Evolutionary conservation across 2,329 filamentous ascomycete genomes (phyloP), one percentile per base, ranked within the genome.

Genomic region (Aspergillus sergii): DNA sequence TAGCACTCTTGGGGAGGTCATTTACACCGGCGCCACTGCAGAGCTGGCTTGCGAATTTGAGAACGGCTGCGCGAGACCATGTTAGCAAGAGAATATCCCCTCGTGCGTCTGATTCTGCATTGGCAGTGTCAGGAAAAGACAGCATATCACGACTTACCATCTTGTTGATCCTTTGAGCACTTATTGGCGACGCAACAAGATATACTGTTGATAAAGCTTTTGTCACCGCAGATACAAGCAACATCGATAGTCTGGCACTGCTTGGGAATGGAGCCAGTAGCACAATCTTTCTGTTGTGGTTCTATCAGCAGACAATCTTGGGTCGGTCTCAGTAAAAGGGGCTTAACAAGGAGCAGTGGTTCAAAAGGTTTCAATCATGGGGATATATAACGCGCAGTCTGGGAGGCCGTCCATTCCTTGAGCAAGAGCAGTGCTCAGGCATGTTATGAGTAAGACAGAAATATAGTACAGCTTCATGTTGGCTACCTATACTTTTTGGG

Each of bases 311-410:
- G 28, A 9, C 34, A 21, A 9, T 41, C 26, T 32, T 19, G 21
- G 16, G 34, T 36, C 14, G 14, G 7, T 36, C 5, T 9, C 32
- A 36, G 7, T 8, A 53, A 26, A 36, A 19, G 9, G 12, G 16
- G 41, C 19, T 41, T 21, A 23, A n/a, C 21, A n/a, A 39, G 30
- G 21, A 11, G 32, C 19, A 28, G 36, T 30, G 9, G 41, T 21
- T 21, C 4, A 32, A 14, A 14, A 46, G 2, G 9, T 11, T 4
- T 39, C 26, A 32, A 28, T 9, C 12, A 28, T 23, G 41, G 10
- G 32, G 11, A 30, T 36, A 82, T 85, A 72, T 81, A 89, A 86
- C 67, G 86, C 86, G 70, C 84, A 89, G 11, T 66, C 63, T 19
- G 85, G 88, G 56, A 86, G 81, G 45, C 70, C 72, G 34, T 71